Base-by-base conservation (phyloP, 192 early-diverging fungal genomes). In the Mortierella claussenii region DNA sequence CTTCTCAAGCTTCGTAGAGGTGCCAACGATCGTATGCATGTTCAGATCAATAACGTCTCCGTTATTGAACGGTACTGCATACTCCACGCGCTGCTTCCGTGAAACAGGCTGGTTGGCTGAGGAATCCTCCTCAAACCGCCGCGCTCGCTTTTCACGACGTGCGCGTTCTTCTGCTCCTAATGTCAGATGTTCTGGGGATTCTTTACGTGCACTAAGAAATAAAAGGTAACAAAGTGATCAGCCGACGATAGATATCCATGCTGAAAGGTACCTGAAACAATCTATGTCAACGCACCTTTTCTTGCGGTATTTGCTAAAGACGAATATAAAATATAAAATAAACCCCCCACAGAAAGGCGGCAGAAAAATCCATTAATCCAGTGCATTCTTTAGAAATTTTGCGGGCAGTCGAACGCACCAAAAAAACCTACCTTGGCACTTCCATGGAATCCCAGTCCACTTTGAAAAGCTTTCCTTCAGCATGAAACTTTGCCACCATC, bases 1-100 rank as follows among this genome's bases (percentile, higher is more conserved):
- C 80, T 99, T 99, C 78, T 98, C 95, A n/a, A 99, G 82, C 37
- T 86, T 73, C 17, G 83, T 81, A 56, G 90, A 89, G 2, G 96
- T 96, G 34, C 97, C 97, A 23, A 97, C 91, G 64, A 98, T 94
- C 6, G 95, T 94, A 55, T 91, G 80, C 48, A 86, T 81, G 59
- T 95, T 90, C 92, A 91, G 92, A 65, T 91, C 88, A 42, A 87
- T 86, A 49, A 92, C 91, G 62, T 91, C 91, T 15, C 85, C 81
- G 76, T 86, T 75, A 37, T 61, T 54, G 21, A 76, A 63, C 17
- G 73, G 71, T 21, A 49, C 79, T 2, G 56, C 54, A 43, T 68
- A 62, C 28, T 32, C 34, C 17, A 65, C 49, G 55, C 33, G 59
- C n/a, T 26, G 7, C 40, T 56, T 71, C 55, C 42, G 49, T 6